A percentile compares a stretch with the other conserved stretches of the same genome.
These are phyloP conservation scores for Colletotrichum sp. DNA, from an alignment of 2,329 filamentous ascomycete genomes.

Conservation along the genomic window DNA sequence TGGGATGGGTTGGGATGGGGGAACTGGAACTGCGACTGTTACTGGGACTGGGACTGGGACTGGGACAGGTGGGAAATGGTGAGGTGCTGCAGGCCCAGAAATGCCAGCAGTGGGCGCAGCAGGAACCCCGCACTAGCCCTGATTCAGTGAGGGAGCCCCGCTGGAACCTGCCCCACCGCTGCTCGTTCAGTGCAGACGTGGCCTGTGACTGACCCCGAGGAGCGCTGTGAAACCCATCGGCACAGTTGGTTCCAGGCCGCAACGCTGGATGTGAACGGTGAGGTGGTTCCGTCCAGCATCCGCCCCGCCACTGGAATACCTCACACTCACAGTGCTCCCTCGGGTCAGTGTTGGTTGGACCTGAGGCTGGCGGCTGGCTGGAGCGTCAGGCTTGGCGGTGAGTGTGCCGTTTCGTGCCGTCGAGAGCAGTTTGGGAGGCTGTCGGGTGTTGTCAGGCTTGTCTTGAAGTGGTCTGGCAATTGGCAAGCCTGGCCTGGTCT, in stretches of 20 bases:
- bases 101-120: conserved; percentile 15
- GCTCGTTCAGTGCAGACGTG: conserved; percentile 5
- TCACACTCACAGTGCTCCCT: background rate
- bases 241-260: conserved; percentile 9
- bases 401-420: background rate
- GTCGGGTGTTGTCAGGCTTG: background rate
- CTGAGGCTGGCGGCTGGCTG: background rate
- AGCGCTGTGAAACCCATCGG: conserved; percentile 12
- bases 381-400: conserved; percentile 13
- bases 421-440: background rate
- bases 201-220: background rate
- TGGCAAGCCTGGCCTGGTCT: conserved; percentile 3
- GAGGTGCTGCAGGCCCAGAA: conserved; percentile 7
- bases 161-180: background rate
- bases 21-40: background rate
- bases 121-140: conserved; percentile 22
- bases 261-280: background rate
- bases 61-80: background rate
- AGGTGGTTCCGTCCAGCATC: background rate
- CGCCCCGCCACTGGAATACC: background rate
- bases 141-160: conserved; percentile 10
- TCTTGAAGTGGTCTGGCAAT: conserved; percentile 3
- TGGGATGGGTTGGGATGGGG: background rate
- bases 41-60: background rate
- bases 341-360: background rate